phyloP scores from a whole-genome alignment of 306 rosid genomes.

The Coriaria nepalensis region DNA sequence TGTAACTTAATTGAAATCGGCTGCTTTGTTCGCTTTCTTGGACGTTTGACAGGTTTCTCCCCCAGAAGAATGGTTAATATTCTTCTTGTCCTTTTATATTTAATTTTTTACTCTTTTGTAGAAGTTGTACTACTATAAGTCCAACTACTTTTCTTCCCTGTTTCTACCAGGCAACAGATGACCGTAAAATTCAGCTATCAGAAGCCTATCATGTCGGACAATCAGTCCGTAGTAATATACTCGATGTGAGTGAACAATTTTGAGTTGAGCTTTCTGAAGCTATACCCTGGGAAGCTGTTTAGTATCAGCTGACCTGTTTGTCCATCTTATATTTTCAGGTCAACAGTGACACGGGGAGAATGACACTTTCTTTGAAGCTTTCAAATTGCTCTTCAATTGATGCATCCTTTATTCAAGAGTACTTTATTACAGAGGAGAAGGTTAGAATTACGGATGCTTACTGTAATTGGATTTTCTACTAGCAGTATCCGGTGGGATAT shows the following conservation, averaged over 20 bases:
- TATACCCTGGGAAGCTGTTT: slow-evolving; percentile 5
- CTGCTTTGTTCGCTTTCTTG: slow-evolving; percentile 92
- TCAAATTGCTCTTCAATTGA: slow-evolving; percentile 64
- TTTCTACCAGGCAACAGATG: slow-evolving; percentile 45
- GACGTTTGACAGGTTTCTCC: slow-evolving; percentile 79
- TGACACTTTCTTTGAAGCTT: slow-evolving; percentile 70
- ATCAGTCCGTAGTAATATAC: slow-evolving; percentile 70
- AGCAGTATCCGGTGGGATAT: no score
- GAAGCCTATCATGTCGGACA: slow-evolving; percentile 80
- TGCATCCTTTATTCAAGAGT: slow-evolving; percentile 71
- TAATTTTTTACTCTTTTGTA: not conserved
- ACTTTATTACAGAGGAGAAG: slow-evolving; percentile 69
- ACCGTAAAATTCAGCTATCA: slow-evolving; percentile 41
- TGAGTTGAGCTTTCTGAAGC: slow-evolving; percentile 3
- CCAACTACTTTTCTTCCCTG: slow-evolving; percentile 11
- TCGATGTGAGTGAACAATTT: slow-evolving; percentile 49
- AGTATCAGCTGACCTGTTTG: slow-evolving; percentile 2
- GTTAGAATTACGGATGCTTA: slow-evolving; percentile 19
- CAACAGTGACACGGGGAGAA: slow-evolving; percentile 45
- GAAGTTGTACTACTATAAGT: not conserved
- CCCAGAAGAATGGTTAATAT: slow-evolving; percentile 60
- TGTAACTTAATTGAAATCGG: slow-evolving; percentile 82
- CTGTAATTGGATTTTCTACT: not conserved
- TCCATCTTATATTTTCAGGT: slow-evolving; percentile 24
- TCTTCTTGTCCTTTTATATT: slow-evolving; percentile 1